Percentiles rank a stretch among this genome's conserved stretches.
These are phyloP conservation scores for Aaosphaeria arxii DNA, from an alignment of 2,329 filamentous ascomycete genomes.

Conservation along the genomic window DNA sequence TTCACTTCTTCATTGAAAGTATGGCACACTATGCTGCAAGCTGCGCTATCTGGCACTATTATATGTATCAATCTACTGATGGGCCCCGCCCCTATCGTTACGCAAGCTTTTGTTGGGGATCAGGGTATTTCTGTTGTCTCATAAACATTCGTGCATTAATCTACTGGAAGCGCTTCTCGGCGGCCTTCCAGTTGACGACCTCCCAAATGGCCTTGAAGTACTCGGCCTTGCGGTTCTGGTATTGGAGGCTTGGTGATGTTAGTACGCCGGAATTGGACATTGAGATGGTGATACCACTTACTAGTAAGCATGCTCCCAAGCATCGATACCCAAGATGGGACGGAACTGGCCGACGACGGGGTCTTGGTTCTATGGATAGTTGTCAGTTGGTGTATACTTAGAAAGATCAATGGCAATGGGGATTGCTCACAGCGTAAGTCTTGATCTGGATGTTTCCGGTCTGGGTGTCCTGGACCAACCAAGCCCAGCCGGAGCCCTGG, in stretches of 20 bases:
- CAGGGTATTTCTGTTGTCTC: no score
- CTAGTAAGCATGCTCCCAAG: slow-evolving; percentile 96
- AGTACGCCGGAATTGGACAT: not conserved
- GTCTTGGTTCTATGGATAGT: slow-evolving; percentile 66
- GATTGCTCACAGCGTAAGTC: slow-evolving; percentile 59
- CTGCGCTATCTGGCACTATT: no score
- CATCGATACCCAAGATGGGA: slow-evolving; percentile 85
- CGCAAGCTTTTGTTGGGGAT: no score
- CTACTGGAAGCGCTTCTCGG: slow-evolving; percentile 69
- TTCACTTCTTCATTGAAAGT: no score
- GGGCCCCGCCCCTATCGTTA: no score
- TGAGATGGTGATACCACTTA: slow-evolving; percentile 36
- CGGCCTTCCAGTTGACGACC: slow-evolving; percentile 92
- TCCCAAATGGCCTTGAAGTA: slow-evolving; percentile 95
- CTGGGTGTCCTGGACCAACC: slow-evolving; percentile 61
- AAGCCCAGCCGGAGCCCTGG: slow-evolving; percentile 64
- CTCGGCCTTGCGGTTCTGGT: slow-evolving; percentile 95
- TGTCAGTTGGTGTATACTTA: not conserved
- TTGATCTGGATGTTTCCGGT: slow-evolving; percentile 60
- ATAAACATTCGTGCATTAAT: not conserved
- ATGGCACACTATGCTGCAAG: no score
- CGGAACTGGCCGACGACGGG: slow-evolving; percentile 79
- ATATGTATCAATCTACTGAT: no score
- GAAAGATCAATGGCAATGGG: not conserved
- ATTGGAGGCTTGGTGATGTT: slow-evolving; percentile 63